These are phyloP conservation scores for Trichoderma hamatum DNA, from an alignment of 2,329 filamentous ascomycete genomes.

Conservation along the genomic window DNA sequence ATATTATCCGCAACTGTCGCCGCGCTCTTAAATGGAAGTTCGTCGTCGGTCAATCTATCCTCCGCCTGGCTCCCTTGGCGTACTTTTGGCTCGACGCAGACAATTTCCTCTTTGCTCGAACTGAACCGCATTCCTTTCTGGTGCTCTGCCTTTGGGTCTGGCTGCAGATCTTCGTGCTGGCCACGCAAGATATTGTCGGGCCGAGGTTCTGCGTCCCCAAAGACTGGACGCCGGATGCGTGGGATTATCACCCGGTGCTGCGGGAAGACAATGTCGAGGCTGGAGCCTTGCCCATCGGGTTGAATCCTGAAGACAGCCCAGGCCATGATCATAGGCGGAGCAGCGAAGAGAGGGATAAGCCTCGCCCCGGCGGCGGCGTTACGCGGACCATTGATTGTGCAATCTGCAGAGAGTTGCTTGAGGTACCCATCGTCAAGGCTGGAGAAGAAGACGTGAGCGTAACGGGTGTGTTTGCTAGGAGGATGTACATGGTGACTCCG, in stretches of 20 bases:
- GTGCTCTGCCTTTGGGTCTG: constrained; percentile 75
- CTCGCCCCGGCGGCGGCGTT: constrained; percentile 30
- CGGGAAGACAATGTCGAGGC: constrained; percentile 81
- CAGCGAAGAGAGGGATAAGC: constrained; percentile 42
- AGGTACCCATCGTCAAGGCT: constrained; percentile 77
- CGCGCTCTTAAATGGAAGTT: constrained; percentile 92
- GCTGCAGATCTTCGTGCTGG: constrained; percentile 80
- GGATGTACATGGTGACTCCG: constrained; percentile 95
- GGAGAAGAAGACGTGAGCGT: constrained; percentile 59
- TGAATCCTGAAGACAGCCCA: constrained; percentile 45
- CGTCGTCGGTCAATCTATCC: constrained; percentile 77
- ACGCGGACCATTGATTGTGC: constrained; percentile 78
- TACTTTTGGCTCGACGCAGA: constrained; percentile 81
- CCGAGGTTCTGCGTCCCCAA: constrained; percentile 82
- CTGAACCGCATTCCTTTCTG: constrained; percentile 67
- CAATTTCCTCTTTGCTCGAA: constrained; percentile 79
- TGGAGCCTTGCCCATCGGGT: constrained; percentile 77
- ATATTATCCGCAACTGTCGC: constrained; percentile 86
- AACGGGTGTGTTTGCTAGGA: constrained; percentile 72
- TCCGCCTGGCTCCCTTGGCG: constrained; percentile 77
- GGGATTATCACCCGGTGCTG: constrained; percentile 93
- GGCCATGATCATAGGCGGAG: constrained; percentile 36
- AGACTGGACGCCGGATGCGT: constrained; percentile 71
- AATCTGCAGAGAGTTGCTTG: constrained; percentile 89
- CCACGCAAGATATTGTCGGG: constrained; percentile 80